Base-by-base conservation (phyloP, 176 grass and related monocot genomes). In the Aegilops tauschii region DNA sequence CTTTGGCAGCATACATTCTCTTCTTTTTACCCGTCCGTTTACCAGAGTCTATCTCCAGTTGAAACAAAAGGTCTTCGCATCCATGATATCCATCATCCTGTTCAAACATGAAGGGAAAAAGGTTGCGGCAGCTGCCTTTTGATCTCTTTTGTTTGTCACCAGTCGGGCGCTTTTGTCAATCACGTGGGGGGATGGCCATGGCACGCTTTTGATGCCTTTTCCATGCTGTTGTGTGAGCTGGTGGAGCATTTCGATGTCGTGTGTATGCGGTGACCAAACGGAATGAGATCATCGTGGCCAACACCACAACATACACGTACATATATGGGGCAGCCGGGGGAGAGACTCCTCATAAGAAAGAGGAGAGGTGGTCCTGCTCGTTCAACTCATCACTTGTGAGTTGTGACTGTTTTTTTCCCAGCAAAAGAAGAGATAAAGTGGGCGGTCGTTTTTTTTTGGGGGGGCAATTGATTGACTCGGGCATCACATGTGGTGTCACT, bases 191-290 rank as follows among this genome's bases (percentile, higher is more conserved):
- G 44, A 54, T 54, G 50, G 50, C 44, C 44, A 59, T 21, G 20
- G 17, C 18, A 54, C 50, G 12, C 64, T 66, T 66, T 68, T 54
- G 47, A 4, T 47, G 9, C 11, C 23, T 25, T 18, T 44, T 59
- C 58, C 76, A 59, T 59, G 17, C n/a, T 70, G 34, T 31, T 65
- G 69, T 9, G 74, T 77, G 49, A 79, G 84, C 75, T 87, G 84
- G 59, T 87, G 45, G 35, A 29, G 75, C 80, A 84, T 90, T 74
- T 80, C 35, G 16, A 69, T 87, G 85, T 90, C 80, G 42, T 64
- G 78, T 21, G 56, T 8, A 0, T 70, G 79, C 64, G 72, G 10
- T 64, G 62, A 70, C 34, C 65, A 31, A 68, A 82, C 50, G n/a
- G 52, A 83, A 80, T 40, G 50, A 65, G 2, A 8, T 27, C 42